Evolutionary conservation across 2,329 filamentous ascomycete species (phyloP), one percentile per base, ranked within the genome.

Genomic region (Calcarisporium arbuscula): DNA sequence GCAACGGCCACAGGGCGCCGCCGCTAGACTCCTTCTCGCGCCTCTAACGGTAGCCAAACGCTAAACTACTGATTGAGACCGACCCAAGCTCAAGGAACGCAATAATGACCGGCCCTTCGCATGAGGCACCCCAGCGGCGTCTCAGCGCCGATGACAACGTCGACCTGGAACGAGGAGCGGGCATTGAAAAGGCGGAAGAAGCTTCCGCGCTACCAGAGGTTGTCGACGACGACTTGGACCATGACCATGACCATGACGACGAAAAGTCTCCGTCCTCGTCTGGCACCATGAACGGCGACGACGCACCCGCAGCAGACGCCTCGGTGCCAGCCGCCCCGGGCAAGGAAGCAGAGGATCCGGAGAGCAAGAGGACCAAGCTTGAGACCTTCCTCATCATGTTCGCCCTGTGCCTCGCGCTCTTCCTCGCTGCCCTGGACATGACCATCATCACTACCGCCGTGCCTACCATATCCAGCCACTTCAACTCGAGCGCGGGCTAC

Each of bases 401-500:
- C 4, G 62, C 62, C 9, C 50, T 67, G n/a, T 62, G 61, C 32
- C 49, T 62, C 21, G 54, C 62, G 2, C 57, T 75, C 14, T 73
- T 75, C 52, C 61, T 76, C 21, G 70, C 71, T 3, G 71, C 72
- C 1, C 61, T 76, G 34, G 72, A 76, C 47, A 60, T 68, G 33
- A 82, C 77, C 19, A 80, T 83, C 50, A 66, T 85, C 45, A 71
- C 80, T 9, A 83, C 80, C 0, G 77, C 80, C 6, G 66, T 83
- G 5, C 80, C 81, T 0, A 77, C 76, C 11, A 84, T 85, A 43
- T 68, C 74, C 5, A 58, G 60, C 21, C 67, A 82, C 40, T 74
- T 89, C 41, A 51, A 77, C 28, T 83, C 82, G 6, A 75, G 75
- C 4, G 64, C 73, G 12, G 83, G 82, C 17, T 89, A 88, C 58